A percentile compares a stretch with the other conserved stretches of the same genome.
Conservation (phyloP, 2,329 filamentous ascomycete species). For the Pleomassaria siparia region DNA sequence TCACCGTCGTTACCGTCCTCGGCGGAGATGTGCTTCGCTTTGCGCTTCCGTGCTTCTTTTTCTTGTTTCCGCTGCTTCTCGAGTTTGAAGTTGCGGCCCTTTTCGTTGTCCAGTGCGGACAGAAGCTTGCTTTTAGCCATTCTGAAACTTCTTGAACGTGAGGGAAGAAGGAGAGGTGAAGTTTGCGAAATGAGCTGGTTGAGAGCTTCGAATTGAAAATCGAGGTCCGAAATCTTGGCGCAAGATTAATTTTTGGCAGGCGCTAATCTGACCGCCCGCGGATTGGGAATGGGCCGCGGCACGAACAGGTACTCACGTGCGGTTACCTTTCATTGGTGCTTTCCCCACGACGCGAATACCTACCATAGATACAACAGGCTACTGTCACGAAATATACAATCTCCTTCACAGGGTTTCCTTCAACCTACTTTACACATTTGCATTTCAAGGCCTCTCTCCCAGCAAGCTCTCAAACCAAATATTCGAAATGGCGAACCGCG, state of each 20-base stretch:
- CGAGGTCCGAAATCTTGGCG: slow-evolving; percentile 38
- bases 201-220: slow-evolving; percentile 8
- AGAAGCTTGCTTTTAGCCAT: slow-evolving; percentile 58
- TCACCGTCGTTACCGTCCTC: slow-evolving; percentile 14
- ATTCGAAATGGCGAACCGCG: not conserved
- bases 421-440: not conserved
- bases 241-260: slow-evolving; percentile 28
- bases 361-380: no score
- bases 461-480: not conserved
- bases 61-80: slow-evolving; percentile 74
- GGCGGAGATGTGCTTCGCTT: slow-evolving; percentile 31
- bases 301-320: slow-evolving; percentile 16
- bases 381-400: no score
- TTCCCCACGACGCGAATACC: no score
- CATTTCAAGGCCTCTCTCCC: not conserved
- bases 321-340: not conserved
- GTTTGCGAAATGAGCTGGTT: slow-evolving; percentile 6
- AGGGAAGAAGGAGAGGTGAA: not conserved
- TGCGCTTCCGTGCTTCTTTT: slow-evolving; percentile 57
- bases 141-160: not conserved
- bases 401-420: no score
- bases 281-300: slow-evolving; percentile 29
- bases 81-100: slow-evolving; percentile 69
- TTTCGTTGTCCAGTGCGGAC: slow-evolving; percentile 58
- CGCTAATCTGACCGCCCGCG: slow-evolving; percentile 34